Evolutionary conservation across 176 grass and related monocot species (phyloP).

Genomic region (Coix lacrymajobi): DNA sequence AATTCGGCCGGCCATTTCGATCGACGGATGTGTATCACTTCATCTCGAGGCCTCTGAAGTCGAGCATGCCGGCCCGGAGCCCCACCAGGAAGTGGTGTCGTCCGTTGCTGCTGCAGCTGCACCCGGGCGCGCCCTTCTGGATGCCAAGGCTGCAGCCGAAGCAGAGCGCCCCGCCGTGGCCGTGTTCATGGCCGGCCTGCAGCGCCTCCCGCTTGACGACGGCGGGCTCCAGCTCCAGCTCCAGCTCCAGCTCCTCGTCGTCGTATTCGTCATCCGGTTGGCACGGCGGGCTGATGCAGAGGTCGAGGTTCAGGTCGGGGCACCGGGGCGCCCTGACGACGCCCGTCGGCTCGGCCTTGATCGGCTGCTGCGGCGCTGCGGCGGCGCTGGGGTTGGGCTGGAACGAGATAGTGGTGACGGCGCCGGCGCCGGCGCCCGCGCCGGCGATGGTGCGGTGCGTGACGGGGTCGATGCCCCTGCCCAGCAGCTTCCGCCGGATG

Average conservation of each 20-base stretch:
- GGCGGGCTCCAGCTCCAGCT: neutral
- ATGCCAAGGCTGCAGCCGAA: constrained; percentile 59
- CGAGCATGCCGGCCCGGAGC: constrained; percentile 37
- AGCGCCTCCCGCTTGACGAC: constrained; percentile 27
- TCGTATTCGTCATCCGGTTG: neutral
- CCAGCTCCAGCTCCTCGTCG: neutral
- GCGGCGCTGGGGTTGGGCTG: neutral
- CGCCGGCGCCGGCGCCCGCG: neutral
- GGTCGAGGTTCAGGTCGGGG: constrained; percentile 89
- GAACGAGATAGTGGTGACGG: constrained; percentile 36
- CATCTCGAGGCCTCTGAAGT: constrained; percentile 74
- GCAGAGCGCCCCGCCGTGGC: constrained; percentile 1
- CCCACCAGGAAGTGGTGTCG: constrained; percentile 45
- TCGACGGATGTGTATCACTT: constrained; percentile 22
- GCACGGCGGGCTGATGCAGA: constrained; percentile 77
- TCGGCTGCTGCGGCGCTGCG: neutral
- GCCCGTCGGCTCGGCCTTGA: neutral
- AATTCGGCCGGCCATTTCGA: neutral
- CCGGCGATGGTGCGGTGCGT: constrained; percentile 57
- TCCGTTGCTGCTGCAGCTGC: constrained; percentile 32
- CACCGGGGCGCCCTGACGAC: constrained; percentile 32
- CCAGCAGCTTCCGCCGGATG: constrained; percentile 64
- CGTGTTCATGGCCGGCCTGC: neutral
- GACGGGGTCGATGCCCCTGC: constrained; percentile 64
- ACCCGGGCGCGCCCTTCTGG: constrained; percentile 17